phyloP scores from a whole-genome alignment of 78 protist genomes.

The Cavenderia fasciculata region DNA sequence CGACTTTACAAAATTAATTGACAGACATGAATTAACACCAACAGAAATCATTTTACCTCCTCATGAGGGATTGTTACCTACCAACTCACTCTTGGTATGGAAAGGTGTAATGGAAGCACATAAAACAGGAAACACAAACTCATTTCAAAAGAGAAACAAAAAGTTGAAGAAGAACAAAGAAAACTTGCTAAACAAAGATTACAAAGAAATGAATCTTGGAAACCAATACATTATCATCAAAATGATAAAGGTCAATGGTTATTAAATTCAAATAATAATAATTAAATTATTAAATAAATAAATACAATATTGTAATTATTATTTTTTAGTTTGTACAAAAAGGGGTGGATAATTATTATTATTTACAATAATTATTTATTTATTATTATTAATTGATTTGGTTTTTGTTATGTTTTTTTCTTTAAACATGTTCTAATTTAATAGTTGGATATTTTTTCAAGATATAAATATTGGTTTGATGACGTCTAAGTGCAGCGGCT shows the following conservation, averaged over 20 bases:
- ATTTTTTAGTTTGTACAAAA: no score
- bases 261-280: no score
- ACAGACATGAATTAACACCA: neutral
- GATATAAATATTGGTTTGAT: no score
- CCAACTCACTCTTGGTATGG: constrained; percentile 28
- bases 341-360: no score
- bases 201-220: constrained; percentile 24
- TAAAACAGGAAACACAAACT: neutral
- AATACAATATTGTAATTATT: no score
- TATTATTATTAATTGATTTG: no score
- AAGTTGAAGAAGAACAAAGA: constrained; percentile 74
- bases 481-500: no score
- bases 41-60: neutral
- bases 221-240: constrained; percentile 30
- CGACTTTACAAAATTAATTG: neutral
- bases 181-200: constrained; percentile 29
- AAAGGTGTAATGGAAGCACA: constrained; percentile 15
- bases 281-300: no score
- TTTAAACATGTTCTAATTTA: no score
- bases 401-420: no score
- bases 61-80: neutral
- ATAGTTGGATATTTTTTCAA: no score
- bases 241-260: constrained; percentile 24
- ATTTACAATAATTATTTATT: no score
- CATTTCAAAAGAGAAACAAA: constrained; percentile 20